A percentile compares a stretch with the other conserved stretches of the same genome.
phyloP scores from a whole-genome alignment of 176 grass and related monocot species.

The Tillandsia leiboldiana region DNA sequence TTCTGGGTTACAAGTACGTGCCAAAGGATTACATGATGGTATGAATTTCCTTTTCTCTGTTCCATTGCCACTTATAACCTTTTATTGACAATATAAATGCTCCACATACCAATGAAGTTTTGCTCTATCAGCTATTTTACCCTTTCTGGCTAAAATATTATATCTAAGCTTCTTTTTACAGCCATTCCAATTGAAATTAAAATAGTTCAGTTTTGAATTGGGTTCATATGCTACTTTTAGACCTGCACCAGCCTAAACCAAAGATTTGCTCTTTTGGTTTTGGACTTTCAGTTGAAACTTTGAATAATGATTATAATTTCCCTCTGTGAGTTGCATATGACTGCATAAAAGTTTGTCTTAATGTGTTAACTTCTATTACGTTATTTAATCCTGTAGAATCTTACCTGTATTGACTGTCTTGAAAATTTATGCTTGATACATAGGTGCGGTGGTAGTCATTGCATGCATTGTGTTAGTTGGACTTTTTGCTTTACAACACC shows the following conservation, averaged over 20 bases:
- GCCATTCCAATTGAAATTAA: no score
- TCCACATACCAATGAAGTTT: neutral
- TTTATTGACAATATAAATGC: slow-evolving; percentile 9
- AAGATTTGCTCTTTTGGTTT: no score
- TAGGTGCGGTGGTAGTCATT: slow-evolving; percentile 82
- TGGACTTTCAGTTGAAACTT: no score
- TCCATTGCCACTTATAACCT: slow-evolving; percentile 10
- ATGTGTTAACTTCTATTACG: no score
- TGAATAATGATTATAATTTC: no score
- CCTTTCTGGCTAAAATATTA: no score
- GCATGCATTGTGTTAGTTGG: slow-evolving; percentile 88
- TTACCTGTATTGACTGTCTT: neutral
- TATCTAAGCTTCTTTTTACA: no score
- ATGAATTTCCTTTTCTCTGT: slow-evolving; percentile 12
- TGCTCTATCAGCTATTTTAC: no score
- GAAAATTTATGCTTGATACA: slow-evolving; percentile 15
- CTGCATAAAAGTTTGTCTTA: neutral
- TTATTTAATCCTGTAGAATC: neutral
- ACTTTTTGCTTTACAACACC: slow-evolving; percentile 88
- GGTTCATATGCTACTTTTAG: no score
- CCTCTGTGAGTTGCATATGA: neutral
- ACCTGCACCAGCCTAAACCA: no score
- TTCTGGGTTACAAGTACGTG: slow-evolving; percentile 80
- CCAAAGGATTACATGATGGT: slow-evolving; percentile 53
- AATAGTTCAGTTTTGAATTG: no score